A percentile compares a stretch with the other conserved stretches of the same genome.
phyloP scores from a whole-genome alignment of 2,329 filamentous ascomycete species.

The Dactylellina cionopaga region DNA sequence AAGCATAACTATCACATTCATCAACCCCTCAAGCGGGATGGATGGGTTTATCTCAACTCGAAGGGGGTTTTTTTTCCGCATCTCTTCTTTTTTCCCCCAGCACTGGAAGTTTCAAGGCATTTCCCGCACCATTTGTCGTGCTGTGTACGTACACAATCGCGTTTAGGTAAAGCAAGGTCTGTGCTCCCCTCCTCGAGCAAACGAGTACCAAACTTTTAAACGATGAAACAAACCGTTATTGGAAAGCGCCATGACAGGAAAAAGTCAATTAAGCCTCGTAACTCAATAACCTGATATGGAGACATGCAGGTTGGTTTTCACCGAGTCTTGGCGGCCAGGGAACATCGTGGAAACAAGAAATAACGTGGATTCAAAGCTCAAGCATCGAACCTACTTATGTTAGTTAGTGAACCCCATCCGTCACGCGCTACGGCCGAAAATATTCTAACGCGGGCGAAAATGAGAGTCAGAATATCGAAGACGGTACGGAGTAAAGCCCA shows the following conservation, averaged over 20 bases:
- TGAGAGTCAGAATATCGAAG: background rate
- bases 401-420: background rate
- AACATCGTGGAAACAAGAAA: conserved; percentile 36
- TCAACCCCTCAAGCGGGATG: conserved; percentile 34
- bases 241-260: conserved; percentile 17
- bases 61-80: conserved; percentile 9
- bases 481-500: conserved; percentile 12
- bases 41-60: conserved; percentile 23
- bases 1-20: conserved; percentile 47
- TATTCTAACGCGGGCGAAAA: conserved; percentile 31
- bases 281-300: conserved; percentile 45
- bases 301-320: conserved; percentile 38
- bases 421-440: conserved; percentile 5
- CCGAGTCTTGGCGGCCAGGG: conserved; percentile 33
- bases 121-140: conserved; percentile 26
- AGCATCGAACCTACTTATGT: background rate
- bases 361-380: conserved; percentile 11
- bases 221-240: conserved; percentile 52
- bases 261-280: conserved; percentile 38
- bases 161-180: conserved; percentile 30
- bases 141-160: conserved; percentile 15
- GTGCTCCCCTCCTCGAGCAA: conserved; percentile 25
- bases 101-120: conserved; percentile 37
- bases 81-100: conserved; percentile 10
- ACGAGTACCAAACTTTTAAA: conserved; percentile 17